Evolutionary conservation across 129 eudicot genomes (phyloP), one percentile per base, ranked within the genome.

Genomic region (Pulicaria dysenterica): DNA sequence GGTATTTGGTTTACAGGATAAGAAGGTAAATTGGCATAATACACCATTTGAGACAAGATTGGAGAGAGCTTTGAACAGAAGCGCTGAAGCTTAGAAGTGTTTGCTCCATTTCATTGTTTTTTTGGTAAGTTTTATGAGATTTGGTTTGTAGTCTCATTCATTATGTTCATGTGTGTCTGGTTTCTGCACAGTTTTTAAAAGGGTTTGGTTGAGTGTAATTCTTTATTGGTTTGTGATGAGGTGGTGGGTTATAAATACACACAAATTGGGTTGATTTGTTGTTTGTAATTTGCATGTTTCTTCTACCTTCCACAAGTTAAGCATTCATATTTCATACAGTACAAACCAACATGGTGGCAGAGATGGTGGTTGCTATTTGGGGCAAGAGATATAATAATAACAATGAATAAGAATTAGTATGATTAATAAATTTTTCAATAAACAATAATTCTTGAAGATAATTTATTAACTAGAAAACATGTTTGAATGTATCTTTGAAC

Each of bases 21-120:
- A 85, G 86, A 85, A 78, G 77, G 96, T 94, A 54, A 84, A 79
- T 64, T 93, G 98, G 98, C 95, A 84, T 16, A 77, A 88, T 39
- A 87, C 92, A 14, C 91, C 96, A 40, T 93, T 89, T 45, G 97
- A 88, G 67, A 82, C 88, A 34, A 82, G 97, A 75, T 72, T 95
- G 87, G 95, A 95, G 82, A 88, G 85, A 76, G 97, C 99, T 76
- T 69, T 95, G 69, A 80, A 85, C 19, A 67, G 72, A 69, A 61
- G 67, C 40, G 67, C 84, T 80, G 80, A 77, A 76, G 82, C 71
- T 66, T 80, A 70, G 72, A 19, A 57, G 80, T 73, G 41, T 44
- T 48, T 55, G 45, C 41, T 69, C 46, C 53, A 38, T 37, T 50
- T 49, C 2, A 4, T 16, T 8, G 1, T 4, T 42, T 41, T 39